These are phyloP conservation scores for Pulicaria dysenterica DNA, from an alignment of 129 eudicot species.

Conservation along the genomic window DNA sequence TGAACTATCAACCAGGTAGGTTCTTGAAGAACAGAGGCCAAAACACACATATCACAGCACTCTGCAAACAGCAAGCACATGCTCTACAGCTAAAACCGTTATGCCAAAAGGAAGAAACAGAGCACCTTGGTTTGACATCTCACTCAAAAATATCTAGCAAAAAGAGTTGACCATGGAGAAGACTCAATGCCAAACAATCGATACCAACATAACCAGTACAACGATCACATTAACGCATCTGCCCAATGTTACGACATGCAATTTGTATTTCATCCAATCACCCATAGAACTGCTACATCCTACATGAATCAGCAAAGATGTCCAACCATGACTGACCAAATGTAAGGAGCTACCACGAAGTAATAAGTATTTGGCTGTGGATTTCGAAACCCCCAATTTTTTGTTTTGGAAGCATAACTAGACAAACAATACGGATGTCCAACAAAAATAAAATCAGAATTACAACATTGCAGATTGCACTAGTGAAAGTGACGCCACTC, in stretches of 20 bases:
- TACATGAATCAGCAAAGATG: conserved; percentile 15
- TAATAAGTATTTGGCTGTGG: too few relatives aligned
- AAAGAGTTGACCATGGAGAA: not conserved
- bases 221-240: not conserved
- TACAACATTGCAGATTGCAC: conserved; percentile 6
- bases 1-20: conserved; percentile 13
- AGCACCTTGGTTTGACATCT: not conserved
- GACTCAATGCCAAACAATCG: not conserved
- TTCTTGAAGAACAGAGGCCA: conserved; percentile 16
- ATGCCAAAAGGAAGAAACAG: conserved; percentile 3
- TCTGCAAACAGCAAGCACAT: conserved; percentile 1
- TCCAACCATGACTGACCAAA: conserved; percentile 9
- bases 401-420: not conserved
- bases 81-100: conserved; percentile 9
- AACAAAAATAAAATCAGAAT: not conserved
- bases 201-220: conserved; percentile 1
- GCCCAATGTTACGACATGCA: not conserved
- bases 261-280: conserved; percentile 8
- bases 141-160: not conserved
- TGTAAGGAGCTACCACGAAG: not conserved
- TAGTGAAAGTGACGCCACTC: conserved; percentile 21
- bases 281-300: not conserved
- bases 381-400: too few relatives aligned
- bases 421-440: not conserved
- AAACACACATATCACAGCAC: conserved; percentile 7